phyloP scores from a whole-genome alignment of 192 early-diverging fungal species.

The Gonapodya sp. region DNA sequence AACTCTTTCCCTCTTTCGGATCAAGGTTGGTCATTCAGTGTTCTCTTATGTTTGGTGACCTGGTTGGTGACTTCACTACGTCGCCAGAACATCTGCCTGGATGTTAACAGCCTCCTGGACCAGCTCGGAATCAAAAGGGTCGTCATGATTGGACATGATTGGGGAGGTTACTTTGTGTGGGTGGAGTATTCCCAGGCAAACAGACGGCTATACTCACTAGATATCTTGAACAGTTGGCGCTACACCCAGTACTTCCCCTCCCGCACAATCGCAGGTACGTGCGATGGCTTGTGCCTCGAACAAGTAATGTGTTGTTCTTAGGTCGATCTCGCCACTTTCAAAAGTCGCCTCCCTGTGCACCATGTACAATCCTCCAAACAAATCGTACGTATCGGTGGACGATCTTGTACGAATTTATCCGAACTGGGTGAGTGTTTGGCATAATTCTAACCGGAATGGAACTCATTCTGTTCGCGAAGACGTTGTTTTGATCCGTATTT shows the following conservation, averaged over 20 bases:
- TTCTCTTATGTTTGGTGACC: neutral
- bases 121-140: neutral
- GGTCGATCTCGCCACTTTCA: too few species aligned
- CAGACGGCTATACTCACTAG: too few species aligned
- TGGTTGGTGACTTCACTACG: neutral
- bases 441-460: too few species aligned
- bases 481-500: neutral
- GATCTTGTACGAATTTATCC: neutral
- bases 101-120: constrained; percentile 1
- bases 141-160: constrained; percentile 2
- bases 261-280: neutral
- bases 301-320: too few species aligned
- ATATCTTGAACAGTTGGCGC: neutral
- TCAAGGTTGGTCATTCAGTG: neutral
- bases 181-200: too few species aligned
- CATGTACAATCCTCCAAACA: neutral
- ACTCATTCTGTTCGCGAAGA: too few species aligned
- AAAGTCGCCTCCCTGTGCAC: constrained; percentile 6
- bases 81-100: neutral
- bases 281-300: too few species aligned
- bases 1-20: neutral
- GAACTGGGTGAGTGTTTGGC: neutral
- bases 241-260: neutral
- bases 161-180: neutral
- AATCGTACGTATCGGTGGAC: neutral